Percentiles rank a stretch among this genome's conserved stretches.
phyloP scores from a whole-genome alignment of 352 stramenopile genomes.

The Globisporangium apiculatum region DNA sequence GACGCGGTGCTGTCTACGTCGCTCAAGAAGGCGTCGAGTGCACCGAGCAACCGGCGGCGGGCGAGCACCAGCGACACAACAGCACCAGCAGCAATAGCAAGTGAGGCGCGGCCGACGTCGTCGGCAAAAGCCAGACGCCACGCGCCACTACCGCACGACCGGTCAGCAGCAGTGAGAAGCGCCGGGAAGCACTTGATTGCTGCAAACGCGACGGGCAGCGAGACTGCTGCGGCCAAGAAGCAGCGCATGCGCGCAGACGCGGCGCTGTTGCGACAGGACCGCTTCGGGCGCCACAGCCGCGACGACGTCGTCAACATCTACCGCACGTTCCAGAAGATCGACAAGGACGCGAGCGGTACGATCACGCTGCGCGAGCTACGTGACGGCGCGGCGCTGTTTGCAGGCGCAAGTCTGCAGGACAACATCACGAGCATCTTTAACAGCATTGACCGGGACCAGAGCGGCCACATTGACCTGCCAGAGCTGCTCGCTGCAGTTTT shows the following conservation, averaged over 20 bases:
- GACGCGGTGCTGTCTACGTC: no score
- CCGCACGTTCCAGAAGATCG: conserved; percentile 63
- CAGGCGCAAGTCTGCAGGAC: conserved; percentile 52
- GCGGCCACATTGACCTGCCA: conserved; percentile 61
- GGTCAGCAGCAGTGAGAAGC: not conserved
- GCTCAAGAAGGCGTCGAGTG: conserved; percentile 13
- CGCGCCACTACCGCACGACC: conserved; percentile 1
- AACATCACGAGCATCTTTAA: conserved; percentile 74
- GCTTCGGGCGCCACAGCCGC: conserved; percentile 55
- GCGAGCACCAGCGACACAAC: not conserved
- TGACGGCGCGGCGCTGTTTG: conserved; percentile 50
- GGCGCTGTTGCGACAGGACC: conserved; percentile 48
- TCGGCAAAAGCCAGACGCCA: conserved; percentile 8
- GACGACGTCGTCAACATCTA: conserved; percentile 71
- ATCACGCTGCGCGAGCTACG: conserved; percentile 61
- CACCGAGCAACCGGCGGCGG: conserved; percentile 2
- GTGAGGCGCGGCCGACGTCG: conserved; percentile 4
- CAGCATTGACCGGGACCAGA: conserved; percentile 70
- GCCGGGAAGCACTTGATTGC: no score
- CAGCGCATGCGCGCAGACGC: conserved; percentile 53
- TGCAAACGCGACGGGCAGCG: not conserved
- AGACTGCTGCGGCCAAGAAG: conserved; percentile 36
- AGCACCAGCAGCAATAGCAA: not conserved
- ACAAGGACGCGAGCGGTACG: conserved; percentile 58
- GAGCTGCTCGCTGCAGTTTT: conserved; percentile 63